Evolutionary conservation across 192 early-diverging fungal species (phyloP), one percentile per base, ranked within the genome.

Genomic region (Entomortierella chlamydospora): DNA sequence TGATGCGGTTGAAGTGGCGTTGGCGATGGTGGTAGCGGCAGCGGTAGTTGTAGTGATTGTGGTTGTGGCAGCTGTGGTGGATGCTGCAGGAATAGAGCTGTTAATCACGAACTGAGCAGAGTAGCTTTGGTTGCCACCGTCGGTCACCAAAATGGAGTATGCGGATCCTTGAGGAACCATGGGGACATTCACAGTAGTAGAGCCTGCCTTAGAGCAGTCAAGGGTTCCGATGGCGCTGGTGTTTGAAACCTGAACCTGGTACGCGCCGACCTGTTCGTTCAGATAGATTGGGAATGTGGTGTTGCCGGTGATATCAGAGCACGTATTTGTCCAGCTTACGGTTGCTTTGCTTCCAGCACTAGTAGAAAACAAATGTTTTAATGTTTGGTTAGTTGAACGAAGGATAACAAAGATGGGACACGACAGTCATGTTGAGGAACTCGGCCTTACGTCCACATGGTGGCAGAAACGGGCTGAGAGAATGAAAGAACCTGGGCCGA

Each of bases 101-200:
- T 41, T 10, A 61, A 77, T 77, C 7, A 60, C 64, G 45, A 77
- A 69, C 28, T 43, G 55, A 10, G 66, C 66, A 25, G 73, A 69
- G 31, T 77, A 77, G 22, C 42, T 41, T 43, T 63, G 73, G 66
- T 39, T 52, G 18, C 30, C 57, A 20, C 64, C 73, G 41, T 77
- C 50, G 26, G 31, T 28, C 29, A 77, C 66, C n/a, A 68, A 25
- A 54, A 77, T 77, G 0, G 66, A 77, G 53, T 77, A 77, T 15
- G 20, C 53, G 18, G 20, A 54, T 33, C 61, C 65, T 52, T 77
- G 73, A 6, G 66, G 52, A 18, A 77, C 0, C 34, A 60, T 26
- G n/a, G 73, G 73, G 41, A 77, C 41, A 15, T 63, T 18, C 9
- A 77, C 73, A 12, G 51, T 64, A 26, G 55, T 58, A 2, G 59